phyloP scores from a whole-genome alignment of 2,329 filamentous ascomycete genomes.

The Diaporthe amygdali region DNA sequence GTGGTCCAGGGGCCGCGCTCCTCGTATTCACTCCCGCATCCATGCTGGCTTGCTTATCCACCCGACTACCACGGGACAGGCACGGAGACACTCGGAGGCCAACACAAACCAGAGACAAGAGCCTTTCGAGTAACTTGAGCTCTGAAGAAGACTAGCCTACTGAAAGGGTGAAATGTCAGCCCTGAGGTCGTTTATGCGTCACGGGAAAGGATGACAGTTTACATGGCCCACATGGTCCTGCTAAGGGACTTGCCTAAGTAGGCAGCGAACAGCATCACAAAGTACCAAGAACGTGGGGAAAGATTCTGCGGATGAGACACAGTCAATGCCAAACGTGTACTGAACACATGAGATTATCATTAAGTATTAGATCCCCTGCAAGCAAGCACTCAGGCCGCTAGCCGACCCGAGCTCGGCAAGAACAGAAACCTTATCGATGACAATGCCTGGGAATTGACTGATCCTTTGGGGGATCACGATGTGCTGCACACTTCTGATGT shows the following conservation, averaged over 20 bases:
- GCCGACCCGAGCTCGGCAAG: background rate
- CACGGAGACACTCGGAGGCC: background rate
- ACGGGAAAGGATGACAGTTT: background rate
- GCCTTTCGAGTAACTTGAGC: background rate
- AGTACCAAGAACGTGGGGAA: background rate
- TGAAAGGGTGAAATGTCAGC: background rate
- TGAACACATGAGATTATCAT: constrained; percentile 22
- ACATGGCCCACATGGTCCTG: background rate
- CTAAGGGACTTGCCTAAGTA: background rate
- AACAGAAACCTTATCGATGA: background rate
- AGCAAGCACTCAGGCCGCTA: constrained; percentile 3
- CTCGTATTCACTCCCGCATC: constrained; percentile 14
- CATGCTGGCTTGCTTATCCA: constrained; percentile 2
- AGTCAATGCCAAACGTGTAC: background rate
- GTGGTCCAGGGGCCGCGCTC: background rate
- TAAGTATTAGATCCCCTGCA: constrained; percentile 26
- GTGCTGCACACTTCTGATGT: constrained; percentile 4
- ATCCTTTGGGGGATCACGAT: background rate
- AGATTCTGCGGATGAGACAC: background rate
- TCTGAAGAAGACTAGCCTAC: background rate
- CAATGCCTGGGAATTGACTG: background rate
- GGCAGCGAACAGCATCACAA: background rate
- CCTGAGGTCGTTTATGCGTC: background rate
- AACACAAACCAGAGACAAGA: background rate
- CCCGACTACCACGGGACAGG: background rate